Base-by-base conservation (phyloP, 2,329 filamentous ascomycete species). In the Aspergillus jensenii region DNA sequence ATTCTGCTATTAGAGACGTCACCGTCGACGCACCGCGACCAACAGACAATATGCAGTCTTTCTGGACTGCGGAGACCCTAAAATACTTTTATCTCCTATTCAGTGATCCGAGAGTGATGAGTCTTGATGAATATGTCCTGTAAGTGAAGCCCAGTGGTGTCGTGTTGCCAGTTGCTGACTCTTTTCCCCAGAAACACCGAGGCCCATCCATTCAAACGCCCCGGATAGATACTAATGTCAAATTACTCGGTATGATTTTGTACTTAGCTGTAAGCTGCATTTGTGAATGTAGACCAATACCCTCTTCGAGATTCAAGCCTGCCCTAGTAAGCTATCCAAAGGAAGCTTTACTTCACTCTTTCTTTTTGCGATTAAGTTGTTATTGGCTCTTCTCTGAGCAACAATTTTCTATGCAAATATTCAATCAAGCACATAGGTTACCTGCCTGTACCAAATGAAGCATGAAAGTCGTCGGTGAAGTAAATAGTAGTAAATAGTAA, bases 1-100 rank as follows among this genome's bases (percentile, higher is more conserved):
- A 89, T 65, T 85, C 86, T 1, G 85, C 85, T 33, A 81, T 92
- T 56, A 77, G 82, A 59, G 88, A 91, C 66, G 86, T 91, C 25
- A 88, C 83, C 43, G 76, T 77, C 44, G 73, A 76, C 58, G 73
- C 67, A 14, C 78, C 78, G 4, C 65, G 65, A 12, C 71, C 77
- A 27, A 66, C 80, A 57, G 86, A 90, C 68, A 82, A 82, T 52
- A 90, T 90, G 88, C 88, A 91, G 78, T 89, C 86, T 60, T 91
- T 90, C 71, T 91, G 88, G 87, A 78, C 89, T 39, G 77, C 76
- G 5, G 78, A 80, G 71, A 79, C 78, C 9, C 62, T 80, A 51
- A 80, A 80, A 62, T 80, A 80, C 61, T 79, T 78, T 61, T 80
- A 79, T 60, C 68, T 80, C 23, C 67, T 80, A 35, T 80, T 78